A percentile compares a stretch with the other conserved stretches of the same genome.
phyloP scores from a whole-genome alignment of 306 rosid genomes.

The Pterocarpus santalinus region DNA sequence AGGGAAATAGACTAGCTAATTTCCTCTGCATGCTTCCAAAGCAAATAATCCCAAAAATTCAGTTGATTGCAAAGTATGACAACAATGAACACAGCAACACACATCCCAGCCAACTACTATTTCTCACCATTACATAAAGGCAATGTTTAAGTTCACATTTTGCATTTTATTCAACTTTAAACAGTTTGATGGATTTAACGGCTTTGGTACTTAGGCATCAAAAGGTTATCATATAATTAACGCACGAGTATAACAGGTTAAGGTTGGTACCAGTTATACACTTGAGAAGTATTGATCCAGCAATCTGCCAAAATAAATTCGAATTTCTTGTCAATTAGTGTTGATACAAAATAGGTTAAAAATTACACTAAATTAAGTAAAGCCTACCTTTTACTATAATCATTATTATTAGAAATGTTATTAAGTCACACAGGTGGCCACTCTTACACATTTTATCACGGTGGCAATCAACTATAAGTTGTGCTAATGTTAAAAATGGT shows the following conservation, averaged over 20 bases:
- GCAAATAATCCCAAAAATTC: slow-evolving; percentile 19
- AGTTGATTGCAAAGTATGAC: slow-evolving; percentile 11
- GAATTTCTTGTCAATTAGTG: slow-evolving; percentile 40
- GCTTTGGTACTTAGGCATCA: slow-evolving; percentile 1
- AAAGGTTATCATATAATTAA: slow-evolving; percentile 19
- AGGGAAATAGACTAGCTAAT: background rate
- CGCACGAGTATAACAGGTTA: slow-evolving; percentile 28
- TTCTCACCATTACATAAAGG: background rate
- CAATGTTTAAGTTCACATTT: slow-evolving; percentile 15
- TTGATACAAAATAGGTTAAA: slow-evolving; percentile 10
- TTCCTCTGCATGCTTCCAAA: slow-evolving; percentile 8
- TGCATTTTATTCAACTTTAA: slow-evolving; percentile 28
- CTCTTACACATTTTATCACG: slow-evolving; percentile 24
- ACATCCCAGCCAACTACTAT: slow-evolving; percentile 1
- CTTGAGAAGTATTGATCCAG: slow-evolving; percentile 76
- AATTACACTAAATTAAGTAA: slow-evolving; percentile 8
- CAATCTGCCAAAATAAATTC: slow-evolving; percentile 77
- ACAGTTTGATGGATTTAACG: slow-evolving; percentile 28
- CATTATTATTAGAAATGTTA: slow-evolving; percentile 3
- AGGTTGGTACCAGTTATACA: slow-evolving; percentile 71
- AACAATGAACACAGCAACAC: slow-evolving; percentile 9
- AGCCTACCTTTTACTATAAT: slow-evolving; percentile 8
- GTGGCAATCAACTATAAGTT: background rate
- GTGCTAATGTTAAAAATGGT: slow-evolving; percentile 23
- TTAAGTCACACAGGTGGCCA: slow-evolving; percentile 17